Conservation (phyloP, 2,329 filamentous ascomycete genomes). For the Nakataea oryzae region DNA sequence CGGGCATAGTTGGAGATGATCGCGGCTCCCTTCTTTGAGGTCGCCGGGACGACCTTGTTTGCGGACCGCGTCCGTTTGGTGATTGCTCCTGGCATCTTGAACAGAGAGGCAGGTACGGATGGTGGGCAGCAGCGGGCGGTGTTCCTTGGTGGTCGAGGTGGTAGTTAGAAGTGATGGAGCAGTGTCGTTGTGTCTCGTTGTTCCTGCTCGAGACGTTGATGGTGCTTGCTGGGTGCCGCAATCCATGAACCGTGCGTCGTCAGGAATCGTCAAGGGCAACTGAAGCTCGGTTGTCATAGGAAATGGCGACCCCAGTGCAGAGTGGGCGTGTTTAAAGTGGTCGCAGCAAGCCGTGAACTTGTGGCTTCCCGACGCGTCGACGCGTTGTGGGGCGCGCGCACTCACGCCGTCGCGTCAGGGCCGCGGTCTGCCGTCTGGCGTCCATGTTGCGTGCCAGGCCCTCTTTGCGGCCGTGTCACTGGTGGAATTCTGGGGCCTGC, state of each 20-base stretch:
- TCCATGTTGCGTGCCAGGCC: background rate
- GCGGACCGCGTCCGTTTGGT: conserved; percentile 7
- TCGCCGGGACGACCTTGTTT: conserved; percentile 6
- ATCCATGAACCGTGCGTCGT: background rate
- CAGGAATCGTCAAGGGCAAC: background rate
- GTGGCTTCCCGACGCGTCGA: too few relatives aligned
- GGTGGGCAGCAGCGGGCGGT: too few relatives aligned
- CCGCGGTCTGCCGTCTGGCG: background rate
- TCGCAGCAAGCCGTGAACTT: background rate
- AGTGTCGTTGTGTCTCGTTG: background rate
- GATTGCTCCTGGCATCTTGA: conserved; percentile 4
- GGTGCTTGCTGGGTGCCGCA: background rate
- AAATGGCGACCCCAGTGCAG: background rate
- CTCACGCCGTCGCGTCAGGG: background rate
- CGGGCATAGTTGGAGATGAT: conserved; percentile 13
- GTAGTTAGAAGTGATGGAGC: background rate
- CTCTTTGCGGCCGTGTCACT: background rate
- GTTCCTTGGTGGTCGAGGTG: background rate
- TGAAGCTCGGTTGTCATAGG: background rate
- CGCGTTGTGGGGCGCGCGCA: background rate
- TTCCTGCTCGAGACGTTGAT: background rate
- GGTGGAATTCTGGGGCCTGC: background rate
- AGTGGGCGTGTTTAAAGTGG: background rate
- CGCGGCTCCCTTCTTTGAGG: conserved; percentile 1
- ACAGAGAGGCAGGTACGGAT: background rate